These are phyloP conservation scores for Yamadazyma laniorum DNA, from an alignment of 805 yeast genomes.

Conservation along the genomic window DNA sequence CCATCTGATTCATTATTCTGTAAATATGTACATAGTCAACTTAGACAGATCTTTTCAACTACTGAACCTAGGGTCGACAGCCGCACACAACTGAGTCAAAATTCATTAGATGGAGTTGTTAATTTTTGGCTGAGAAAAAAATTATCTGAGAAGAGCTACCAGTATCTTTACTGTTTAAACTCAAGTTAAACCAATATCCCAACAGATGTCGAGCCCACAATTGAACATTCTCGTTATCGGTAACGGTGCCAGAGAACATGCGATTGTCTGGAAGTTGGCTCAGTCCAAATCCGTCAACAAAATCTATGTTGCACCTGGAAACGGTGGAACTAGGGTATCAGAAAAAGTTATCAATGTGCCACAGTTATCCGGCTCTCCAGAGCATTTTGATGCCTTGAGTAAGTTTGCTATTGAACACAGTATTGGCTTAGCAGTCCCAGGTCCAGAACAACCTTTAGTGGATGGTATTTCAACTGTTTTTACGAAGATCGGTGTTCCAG, in stretches of 20 bases:
- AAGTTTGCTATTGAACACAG: constrained; percentile 68
- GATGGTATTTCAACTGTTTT: constrained; percentile 83
- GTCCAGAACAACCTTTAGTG: constrained; percentile 98
- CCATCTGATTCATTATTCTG: constrained; percentile 26
- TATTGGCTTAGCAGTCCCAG: constrained; percentile 82
- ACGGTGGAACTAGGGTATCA: constrained; percentile 78
- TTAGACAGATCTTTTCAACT: not conserved
- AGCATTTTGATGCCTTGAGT: constrained; percentile 68
- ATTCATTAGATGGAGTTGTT: constrained; percentile 7
- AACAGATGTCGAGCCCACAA: not conserved
- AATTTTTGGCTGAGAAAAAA: constrained; percentile 2
- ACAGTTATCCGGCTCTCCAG: constrained; percentile 56
- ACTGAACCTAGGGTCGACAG: not conserved
- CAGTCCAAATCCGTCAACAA: constrained; percentile 71
- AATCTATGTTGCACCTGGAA: constrained; percentile 94
- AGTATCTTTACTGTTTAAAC: not conserved
- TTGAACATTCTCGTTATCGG: constrained; percentile 81
- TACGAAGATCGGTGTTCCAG: constrained; percentile 84
- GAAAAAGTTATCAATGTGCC: constrained; percentile 67
- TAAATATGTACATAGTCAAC: constrained; percentile 20
- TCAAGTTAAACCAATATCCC: constrained; percentile 10
- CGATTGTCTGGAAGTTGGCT: constrained; percentile 85
- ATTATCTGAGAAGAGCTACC: constrained; percentile 4
- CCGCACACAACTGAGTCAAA: constrained; percentile 8
- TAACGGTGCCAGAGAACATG: constrained; percentile 99